These are phyloP conservation scores for Citrullus mucosospermus DNA, from an alignment of 306 rosid species.

Conservation along the genomic window DNA sequence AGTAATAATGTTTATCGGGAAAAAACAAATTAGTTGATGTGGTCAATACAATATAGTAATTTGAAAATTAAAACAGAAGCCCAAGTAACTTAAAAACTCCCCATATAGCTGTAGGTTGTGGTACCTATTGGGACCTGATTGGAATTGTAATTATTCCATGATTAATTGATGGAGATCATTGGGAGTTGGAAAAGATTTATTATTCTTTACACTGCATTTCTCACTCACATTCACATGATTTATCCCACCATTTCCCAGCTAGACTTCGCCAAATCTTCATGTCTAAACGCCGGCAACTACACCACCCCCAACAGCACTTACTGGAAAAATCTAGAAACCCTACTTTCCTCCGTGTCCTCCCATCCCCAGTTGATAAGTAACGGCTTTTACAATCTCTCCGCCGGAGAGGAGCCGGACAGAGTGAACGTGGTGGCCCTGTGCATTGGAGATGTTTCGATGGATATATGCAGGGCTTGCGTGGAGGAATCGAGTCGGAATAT, in stretches of 20 bases:
- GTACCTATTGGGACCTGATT: not conserved
- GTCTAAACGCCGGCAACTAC: not conserved
- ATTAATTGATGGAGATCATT: not conserved
- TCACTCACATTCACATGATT: not conserved
- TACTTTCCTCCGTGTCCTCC: not conserved
- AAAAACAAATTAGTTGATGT: too few species aligned
- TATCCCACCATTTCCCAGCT: not conserved
- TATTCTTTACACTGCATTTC: not conserved
- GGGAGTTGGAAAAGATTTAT: not conserved
- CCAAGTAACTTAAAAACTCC: not conserved
- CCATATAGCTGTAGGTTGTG: not conserved
- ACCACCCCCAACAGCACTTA: not conserved
- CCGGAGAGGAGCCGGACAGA: conserved; percentile 11
- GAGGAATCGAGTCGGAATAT: not conserved
- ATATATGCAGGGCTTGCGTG: not conserved
- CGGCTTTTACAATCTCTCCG: not conserved
- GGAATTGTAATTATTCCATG: not conserved
- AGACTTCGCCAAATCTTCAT: not conserved
- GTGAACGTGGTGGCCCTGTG: conserved; percentile 19
- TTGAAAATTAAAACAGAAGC: too few species aligned
- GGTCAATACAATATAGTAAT: too few species aligned
- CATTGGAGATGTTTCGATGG: not conserved
- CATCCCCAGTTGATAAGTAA: not conserved
- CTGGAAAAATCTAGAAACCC: not conserved
- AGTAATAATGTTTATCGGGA: too few species aligned